Conservation (phyloP, 257 asterid genomes). For the Fraxinus cuspidata region DNA sequence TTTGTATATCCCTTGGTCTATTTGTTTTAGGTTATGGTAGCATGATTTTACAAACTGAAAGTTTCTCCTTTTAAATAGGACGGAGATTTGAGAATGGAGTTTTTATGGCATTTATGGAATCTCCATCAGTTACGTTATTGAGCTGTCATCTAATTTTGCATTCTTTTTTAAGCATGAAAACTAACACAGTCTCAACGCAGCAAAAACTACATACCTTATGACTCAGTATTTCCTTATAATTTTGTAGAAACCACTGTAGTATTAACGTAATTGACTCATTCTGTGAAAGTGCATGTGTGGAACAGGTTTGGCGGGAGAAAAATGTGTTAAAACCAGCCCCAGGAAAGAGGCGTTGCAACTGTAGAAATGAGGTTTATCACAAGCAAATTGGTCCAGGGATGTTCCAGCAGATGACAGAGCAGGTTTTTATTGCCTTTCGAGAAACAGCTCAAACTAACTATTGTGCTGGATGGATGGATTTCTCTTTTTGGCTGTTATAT, state of each 20-base stretch:
- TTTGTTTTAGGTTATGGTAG: background rate
- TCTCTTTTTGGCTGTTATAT: background rate
- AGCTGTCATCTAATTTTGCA: background rate
- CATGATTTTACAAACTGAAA: background rate
- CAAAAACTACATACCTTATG: background rate
- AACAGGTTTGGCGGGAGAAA: constrained; percentile 96
- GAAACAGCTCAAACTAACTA: constrained; percentile 5
- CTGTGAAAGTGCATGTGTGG: constrained; percentile 9
- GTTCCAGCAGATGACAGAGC: constrained; percentile 99
- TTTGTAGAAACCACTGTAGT: constrained; percentile 2
- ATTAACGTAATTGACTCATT: constrained; percentile 14
- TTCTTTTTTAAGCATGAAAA: background rate
- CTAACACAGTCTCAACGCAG: background rate
- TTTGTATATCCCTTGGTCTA: background rate
- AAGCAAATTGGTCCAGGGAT: constrained; percentile 99
- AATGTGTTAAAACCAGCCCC: constrained; percentile 86
- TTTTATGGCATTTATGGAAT: background rate
- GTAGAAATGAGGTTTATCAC: constrained; percentile 97
- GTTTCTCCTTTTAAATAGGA: background rate
- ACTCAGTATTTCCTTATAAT: background rate
- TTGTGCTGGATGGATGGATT: background rate
- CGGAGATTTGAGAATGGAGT: background rate
- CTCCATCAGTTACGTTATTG: background rate
- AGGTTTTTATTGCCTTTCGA: constrained; percentile 43
- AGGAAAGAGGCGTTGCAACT: constrained; percentile 96